Base-by-base conservation (phyloP, 331 rosid genomes). In the Pyracantha coccinea region DNA sequence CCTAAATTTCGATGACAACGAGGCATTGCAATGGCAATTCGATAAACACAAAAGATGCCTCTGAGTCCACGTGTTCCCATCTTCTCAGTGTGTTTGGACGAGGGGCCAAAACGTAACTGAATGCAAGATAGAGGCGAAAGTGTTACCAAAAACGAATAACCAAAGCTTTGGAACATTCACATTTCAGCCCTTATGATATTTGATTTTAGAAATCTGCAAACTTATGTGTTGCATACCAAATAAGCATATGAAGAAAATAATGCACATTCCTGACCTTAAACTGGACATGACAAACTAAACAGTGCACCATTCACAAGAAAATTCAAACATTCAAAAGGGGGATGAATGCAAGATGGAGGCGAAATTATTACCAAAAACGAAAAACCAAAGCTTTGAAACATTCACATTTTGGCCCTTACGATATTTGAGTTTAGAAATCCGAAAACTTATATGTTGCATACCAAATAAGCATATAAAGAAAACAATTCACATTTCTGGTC, bases 31-130 rank as follows among this genome's bases (percentile, higher is more conserved):
- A 15, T 38, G 60, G 28, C 14, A 71, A 76, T 54, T 23, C 29
- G 15, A 33, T 58, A 66, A 68, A 66, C 20, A 65, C 28, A 38
- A 63, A 68, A 71, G 75, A 79, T 19, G 77, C 45, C 33, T 69
- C 65, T 27, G 23, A 24, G 32, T 55, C 19, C 82, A 74, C 75
- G 76, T 73, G 88, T 57, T 75, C 21, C 23, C 75, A 69, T 83
- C 75, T 47, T 69, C 41, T 7, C 57, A 68, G 67, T 31, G 50
- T 62, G 79, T 50, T 61, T 31, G 14, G 67, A 58, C 0, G 5
- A 55, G 24, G 23, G 8, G 33, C 53, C 0, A 6, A 33, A 71
- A 32, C 17, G 33, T 17, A 14, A 25, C 75, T 54, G 75, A 61
- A 57, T 57, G 27, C 76, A 63, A 58, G 35, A 57, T 23, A 57